These are phyloP conservation scores for Agrocybe pediades DNA, from an alignment of 768 basidiomycete genomes.

Conservation along the genomic window DNA sequence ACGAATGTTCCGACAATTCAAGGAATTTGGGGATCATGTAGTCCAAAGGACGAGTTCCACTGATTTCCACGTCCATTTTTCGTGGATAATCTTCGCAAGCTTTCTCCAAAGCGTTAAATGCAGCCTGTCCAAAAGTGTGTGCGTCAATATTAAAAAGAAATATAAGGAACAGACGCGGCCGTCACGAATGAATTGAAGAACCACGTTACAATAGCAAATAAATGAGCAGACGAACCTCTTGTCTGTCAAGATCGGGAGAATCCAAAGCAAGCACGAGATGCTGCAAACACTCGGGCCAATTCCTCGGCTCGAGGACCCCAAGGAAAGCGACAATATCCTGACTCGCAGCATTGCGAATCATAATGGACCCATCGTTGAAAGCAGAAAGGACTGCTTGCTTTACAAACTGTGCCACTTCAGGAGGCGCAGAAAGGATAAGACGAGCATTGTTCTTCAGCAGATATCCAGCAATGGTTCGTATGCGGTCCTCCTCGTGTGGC, in stretches of 20 bases:
- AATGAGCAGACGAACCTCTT: constrained; percentile 68
- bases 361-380: constrained; percentile 77
- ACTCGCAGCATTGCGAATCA: constrained; percentile 93
- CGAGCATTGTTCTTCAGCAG: constrained; percentile 95
- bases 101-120: constrained; percentile 93
- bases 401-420: constrained; percentile 70
- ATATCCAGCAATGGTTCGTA: constrained; percentile 94
- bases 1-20: constrained; percentile 79
- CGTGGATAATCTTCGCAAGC: constrained; percentile 97
- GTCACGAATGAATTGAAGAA: not conserved
- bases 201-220: not conserved
- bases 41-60: constrained; percentile 91
- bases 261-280: constrained; percentile 83
- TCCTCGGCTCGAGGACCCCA: constrained; percentile 83
- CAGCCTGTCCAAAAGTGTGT: constrained; percentile 51
- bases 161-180: not conserved
- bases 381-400: constrained; percentile 78
- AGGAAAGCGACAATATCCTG: constrained; percentile 92
- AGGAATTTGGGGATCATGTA: constrained; percentile 98
- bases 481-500: constrained; percentile 86
- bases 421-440: constrained; percentile 67
- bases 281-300: constrained; percentile 94
- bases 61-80: constrained; percentile 92
- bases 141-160: not conserved
- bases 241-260: constrained; percentile 69